Evolutionary conservation across 148 eudicot species (phyloP), one percentile per base, ranked within the genome.

Genomic region (Pouteria glomerata): DNA sequence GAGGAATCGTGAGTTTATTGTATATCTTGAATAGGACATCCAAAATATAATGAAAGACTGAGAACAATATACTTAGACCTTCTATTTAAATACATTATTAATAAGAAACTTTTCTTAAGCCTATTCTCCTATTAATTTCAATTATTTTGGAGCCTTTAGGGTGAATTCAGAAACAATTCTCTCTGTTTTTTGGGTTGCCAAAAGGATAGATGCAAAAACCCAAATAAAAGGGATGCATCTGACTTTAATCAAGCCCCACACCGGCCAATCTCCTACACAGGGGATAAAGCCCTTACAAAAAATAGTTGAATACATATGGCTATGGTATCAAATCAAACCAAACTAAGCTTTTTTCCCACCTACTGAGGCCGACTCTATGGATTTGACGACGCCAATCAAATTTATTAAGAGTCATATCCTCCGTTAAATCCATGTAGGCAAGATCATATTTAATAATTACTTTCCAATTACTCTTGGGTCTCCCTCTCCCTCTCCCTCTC

Each of bases 21-120:
- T 60, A 55, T 31, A 60, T 62, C 73, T 61, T 50, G 53, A 63
- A 30, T 26, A 39, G 11, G 33, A 23, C n/a, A 61, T 39, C 30
- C 39, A 33, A 27, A 27, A 31, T 31, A 39, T 10, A 48, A 41
- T 48, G 59, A 60, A 75, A n/a, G 51, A 53, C 15, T 6, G 29
- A 45, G 29, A 57, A 18, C 30, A 44, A 75, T 21, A 7, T 0
- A 37, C 35, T 51, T 2, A n/a, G 14, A 13, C 15, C 56, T 58
- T 2, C 37, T 58, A 15, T 29, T 58, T 58, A 12, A 58, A 16
- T 3, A 14, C 18, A 3, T 50, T 8, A 29, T 67, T 31, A 29
- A 53, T 45, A 27, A 45, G 55, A 8, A 66, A 66, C 24, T 55
- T 1, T n/a, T n/a, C n/a, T n/a, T n/a, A 44, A 31, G 45, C 8